These are phyloP conservation scores for Boletus sp. DNA, from an alignment of 768 basidiomycete species.

Conservation along the genomic window DNA sequence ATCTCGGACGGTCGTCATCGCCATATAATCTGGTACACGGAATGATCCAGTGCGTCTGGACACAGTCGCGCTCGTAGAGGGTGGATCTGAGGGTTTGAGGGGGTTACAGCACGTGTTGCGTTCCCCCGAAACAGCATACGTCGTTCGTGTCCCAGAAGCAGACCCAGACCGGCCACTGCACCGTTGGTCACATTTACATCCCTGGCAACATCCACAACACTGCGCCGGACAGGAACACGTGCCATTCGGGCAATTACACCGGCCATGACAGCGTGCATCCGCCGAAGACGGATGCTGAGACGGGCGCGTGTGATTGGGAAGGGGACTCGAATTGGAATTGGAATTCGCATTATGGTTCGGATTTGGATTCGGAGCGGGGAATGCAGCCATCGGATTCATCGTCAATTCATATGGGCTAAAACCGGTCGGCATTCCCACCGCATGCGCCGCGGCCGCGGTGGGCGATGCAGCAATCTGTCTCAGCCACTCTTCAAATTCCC, in stretches of 20 bases:
- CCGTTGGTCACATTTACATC: slow-evolving; percentile 29
- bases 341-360: slow-evolving; percentile 3
- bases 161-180: slow-evolving; percentile 19
- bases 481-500: slow-evolving; percentile 64
- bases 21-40: slow-evolving; percentile 34
- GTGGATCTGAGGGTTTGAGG: slow-evolving; percentile 11
- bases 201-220: slow-evolving; percentile 32
- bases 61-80: slow-evolving; percentile 3
- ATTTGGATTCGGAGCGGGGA: slow-evolving; percentile 12
- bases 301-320: slow-evolving; percentile 4
- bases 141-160: slow-evolving; percentile 13
- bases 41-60: slow-evolving; percentile 18
- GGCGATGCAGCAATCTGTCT: slow-evolving; percentile 42
- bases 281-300: slow-evolving; percentile 19
- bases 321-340: slow-evolving; percentile 6
- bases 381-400: slow-evolving; percentile 19
- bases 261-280: slow-evolving; percentile 32
- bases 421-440: slow-evolving; percentile 19
- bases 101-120: slow-evolving; percentile 20
- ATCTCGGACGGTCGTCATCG: slow-evolving; percentile 32
- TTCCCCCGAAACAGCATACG: slow-evolving; percentile 37
- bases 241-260: slow-evolving; percentile 34
- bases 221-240: slow-evolving; percentile 34
- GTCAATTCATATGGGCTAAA: slow-evolving; percentile 33
- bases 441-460: slow-evolving; percentile 3